These are phyloP conservation scores for Mollisiaceae sp. DNA, from an alignment of 2,329 filamentous ascomycete species.

Conservation along the genomic window DNA sequence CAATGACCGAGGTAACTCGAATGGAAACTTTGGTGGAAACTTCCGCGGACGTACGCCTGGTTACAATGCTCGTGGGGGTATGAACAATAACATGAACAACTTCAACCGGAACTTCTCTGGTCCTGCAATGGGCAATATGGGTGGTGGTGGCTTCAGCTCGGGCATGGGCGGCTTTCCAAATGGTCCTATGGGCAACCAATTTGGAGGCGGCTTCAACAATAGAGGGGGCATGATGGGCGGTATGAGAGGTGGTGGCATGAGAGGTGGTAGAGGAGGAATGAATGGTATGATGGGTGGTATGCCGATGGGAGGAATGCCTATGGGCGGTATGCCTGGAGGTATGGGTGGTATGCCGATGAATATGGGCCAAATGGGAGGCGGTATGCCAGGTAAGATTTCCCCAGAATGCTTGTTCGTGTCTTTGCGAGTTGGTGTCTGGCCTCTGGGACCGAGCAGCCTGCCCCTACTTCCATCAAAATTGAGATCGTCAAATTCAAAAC, in stretches of 20 bases:
- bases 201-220: conserved; percentile 58
- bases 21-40: conserved; percentile 45
- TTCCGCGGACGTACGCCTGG: conserved; percentile 56
- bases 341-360: conserved; percentile 45
- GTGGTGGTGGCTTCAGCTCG: conserved; percentile 49
- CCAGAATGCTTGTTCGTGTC: neutral
- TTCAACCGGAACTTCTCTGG: conserved; percentile 56
- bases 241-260: conserved; percentile 61
- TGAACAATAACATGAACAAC: conserved; percentile 54
- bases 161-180: conserved; percentile 54
- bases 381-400: conserved; percentile 61
- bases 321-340: conserved; percentile 54
- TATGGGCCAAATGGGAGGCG: conserved; percentile 55
- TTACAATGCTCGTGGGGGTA: conserved; percentile 48
- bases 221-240: conserved; percentile 57
- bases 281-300: conserved; percentile 51
- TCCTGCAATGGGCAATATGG: conserved; percentile 51
- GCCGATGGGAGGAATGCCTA: conserved; percentile 60
- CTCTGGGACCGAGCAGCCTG: neutral
- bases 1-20: conserved; percentile 47
- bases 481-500: conserved; percentile 9
- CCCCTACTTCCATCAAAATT: neutral
- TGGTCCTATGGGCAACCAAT: conserved; percentile 49
- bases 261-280: conserved; percentile 61
- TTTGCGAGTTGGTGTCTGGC: neutral